Base-by-base conservation (phyloP, 768 basidiomycete genomes). In the Aureoboletus auriporus region DNA sequence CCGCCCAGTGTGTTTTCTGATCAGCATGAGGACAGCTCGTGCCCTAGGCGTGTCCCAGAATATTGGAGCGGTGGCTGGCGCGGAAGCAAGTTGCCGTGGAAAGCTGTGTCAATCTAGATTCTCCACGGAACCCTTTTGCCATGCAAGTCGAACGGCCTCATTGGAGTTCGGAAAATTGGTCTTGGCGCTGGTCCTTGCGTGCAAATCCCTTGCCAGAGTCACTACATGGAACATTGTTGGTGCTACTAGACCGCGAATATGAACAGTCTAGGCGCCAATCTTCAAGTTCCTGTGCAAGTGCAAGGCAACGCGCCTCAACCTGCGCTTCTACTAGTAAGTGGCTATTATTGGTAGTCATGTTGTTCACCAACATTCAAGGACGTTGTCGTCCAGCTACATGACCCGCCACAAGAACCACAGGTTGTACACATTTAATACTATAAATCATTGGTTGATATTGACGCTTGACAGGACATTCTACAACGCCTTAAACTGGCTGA, bases 1-100 rank as follows among this genome's bases (percentile, higher is more conserved):
- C 29, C 31, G n/a, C 11, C 8, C 5, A n/a, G n/a, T 8, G 36
- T 42, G 26, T 27, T 12, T 33, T 40, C 39, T 47, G 49, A 49
- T 48, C 42, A 36, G n/a, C 58, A 59, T 44, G 59, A 61, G 59
- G 40, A 35, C 27, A 29, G 49, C 58, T 57, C 54, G 33, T 59
- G 43, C 33, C 14, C n/a, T 8, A 13, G 43, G 44, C 45, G 41
- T 23, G 20, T 23, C 20, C 20, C 2, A 23, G 2, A 23, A 2
- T 23, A 23, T 23, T 23, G 20, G 20, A 23, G 20, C 20, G 20
- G n/a, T n/a, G n/a, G n/a, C n/a, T n/a, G n/a, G n/a, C 20, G 20
- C 20, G 20, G 20, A 23, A 4, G 20, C 4, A 23, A 23, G 20
- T 23, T 23, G 4, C 20, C 20, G 20, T 23, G 20, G 29, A 20